phyloP scores from a whole-genome alignment of 352 stramenopile species.

The Vaucheria bursata region DNA sequence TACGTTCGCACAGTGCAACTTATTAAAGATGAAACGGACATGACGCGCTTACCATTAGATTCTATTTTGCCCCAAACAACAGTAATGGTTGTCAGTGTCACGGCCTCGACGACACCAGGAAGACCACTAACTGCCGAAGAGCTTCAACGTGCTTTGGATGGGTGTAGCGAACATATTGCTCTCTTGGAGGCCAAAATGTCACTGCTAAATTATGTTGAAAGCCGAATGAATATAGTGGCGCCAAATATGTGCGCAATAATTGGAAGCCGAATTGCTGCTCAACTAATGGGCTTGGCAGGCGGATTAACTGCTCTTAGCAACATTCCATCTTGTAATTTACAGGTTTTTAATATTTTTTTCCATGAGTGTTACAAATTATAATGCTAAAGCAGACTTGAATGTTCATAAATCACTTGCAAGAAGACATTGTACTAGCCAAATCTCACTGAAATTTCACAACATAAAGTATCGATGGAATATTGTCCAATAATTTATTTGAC shows the following conservation, averaged over 20 bases:
- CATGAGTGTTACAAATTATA: no score
- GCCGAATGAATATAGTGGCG: constrained; percentile 77
- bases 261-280: constrained; percentile 82
- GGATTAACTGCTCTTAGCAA: constrained; percentile 80
- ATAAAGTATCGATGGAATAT: no score
- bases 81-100: constrained; percentile 85
- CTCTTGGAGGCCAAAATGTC: constrained; percentile 70
- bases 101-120: constrained; percentile 68
- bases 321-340: constrained; percentile 94
- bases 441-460: neutral
- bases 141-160: constrained; percentile 51
- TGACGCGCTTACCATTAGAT: constrained; percentile 76
- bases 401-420: no score
- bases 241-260: constrained; percentile 84
- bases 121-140: constrained; percentile 19
- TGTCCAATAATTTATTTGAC: no score
- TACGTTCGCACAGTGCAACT: constrained; percentile 77
- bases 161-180: constrained; percentile 70
- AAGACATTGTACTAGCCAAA: neutral
- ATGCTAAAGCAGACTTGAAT: no score
- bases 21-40: constrained; percentile 84
- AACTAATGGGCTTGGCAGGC: constrained; percentile 84
- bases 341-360: constrained; percentile 55
- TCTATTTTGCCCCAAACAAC: constrained; percentile 70
- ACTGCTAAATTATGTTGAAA: constrained; percentile 81